A percentile compares a stretch with the other conserved stretches of the same genome.
phyloP scores from a whole-genome alignment of 2,329 filamentous ascomycete genomes.

The Alternaria atra region DNA sequence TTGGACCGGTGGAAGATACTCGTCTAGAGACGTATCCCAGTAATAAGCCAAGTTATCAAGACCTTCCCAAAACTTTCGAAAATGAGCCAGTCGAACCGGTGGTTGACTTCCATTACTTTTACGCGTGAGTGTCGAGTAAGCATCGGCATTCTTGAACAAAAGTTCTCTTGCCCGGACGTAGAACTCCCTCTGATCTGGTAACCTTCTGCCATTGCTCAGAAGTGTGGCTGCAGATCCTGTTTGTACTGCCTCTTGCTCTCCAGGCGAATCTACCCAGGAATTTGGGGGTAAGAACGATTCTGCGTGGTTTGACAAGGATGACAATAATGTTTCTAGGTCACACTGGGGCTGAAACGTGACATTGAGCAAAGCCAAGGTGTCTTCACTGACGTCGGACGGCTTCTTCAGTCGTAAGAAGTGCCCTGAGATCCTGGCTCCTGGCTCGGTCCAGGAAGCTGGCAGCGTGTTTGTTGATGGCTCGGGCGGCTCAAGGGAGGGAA shows the following conservation, averaged over 20 bases:
- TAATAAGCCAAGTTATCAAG: conserved; percentile 68
- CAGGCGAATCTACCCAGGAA: conserved; percentile 43
- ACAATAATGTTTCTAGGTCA: conserved; percentile 53
- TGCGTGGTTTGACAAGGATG: conserved; percentile 42
- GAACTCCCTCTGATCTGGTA: conserved; percentile 60
- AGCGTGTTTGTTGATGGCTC: conserved; percentile 33
- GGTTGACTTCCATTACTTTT: conserved; percentile 57
- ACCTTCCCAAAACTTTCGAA: conserved; percentile 68
- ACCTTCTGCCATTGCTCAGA: conserved; percentile 60
- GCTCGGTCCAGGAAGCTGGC: conserved; percentile 46
- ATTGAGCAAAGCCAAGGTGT: conserved; percentile 55
- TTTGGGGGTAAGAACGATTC: conserved; percentile 51
- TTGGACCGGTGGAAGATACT: conserved; percentile 57
- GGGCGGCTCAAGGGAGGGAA: conserved; percentile 58
- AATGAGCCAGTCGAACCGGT: conserved; percentile 62
- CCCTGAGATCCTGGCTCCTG: conserved; percentile 53
- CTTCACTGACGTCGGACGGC: conserved; percentile 52
- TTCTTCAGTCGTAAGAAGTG: conserved; percentile 56
- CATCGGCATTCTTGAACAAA: conserved; percentile 63
- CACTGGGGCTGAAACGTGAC: conserved; percentile 50
- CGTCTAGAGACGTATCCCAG: conserved; percentile 68
- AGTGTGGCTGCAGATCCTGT: conserved; percentile 38
- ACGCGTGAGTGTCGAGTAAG: conserved; percentile 64
- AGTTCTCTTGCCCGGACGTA: conserved; percentile 61
- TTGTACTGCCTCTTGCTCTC: conserved; percentile 39